Evolutionary conservation across 768 basidiomycete genomes (phyloP), one percentile per base, ranked within the genome.

Genomic region (Xerocomus potaroensis): DNA sequence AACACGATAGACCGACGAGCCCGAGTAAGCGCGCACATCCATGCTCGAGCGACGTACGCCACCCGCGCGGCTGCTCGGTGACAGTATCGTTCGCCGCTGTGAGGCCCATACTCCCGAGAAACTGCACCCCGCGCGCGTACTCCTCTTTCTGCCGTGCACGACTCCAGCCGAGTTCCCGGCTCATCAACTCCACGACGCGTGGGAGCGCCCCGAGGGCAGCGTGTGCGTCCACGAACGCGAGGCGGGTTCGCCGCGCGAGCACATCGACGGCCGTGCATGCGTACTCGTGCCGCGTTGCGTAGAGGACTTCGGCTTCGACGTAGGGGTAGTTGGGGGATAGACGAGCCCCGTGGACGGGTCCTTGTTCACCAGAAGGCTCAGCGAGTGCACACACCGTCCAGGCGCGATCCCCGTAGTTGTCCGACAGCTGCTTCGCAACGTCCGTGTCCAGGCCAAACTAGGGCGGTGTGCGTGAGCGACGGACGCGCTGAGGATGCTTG

Each of bases 351-450:
- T 94, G 83, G 10, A 92, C 68, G n/a, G 93, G 92, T 91, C 88
- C 94, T 10, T 72, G 74, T 45, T 76, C 73, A 23, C 87, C 87
- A 0, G 90, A 92, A 3, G 83, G 79, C 41, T 83, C 74, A 2
- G 88, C 85, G 47, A 93, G 77, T 0, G 82, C 79, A 57, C 86
- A 88, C 0, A 98, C 90, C 0, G 87, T 87, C 95, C 95, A 98
- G 1, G 95, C 93, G 42, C 93, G 86, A 67, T 96, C 93, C 21
- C 95, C 95, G 60, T 99, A 98, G 58, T 84, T 88, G 44, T 89
- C 84, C n/a, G 92, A 82, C 4, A 99, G 74, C 59, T 97, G 93
- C 60, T 86, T 86, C 3, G 95, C 95, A 4, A 97, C 89, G 22
- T 95, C 94, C 1, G 87, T 84, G 48, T 91, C 88, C 18, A 95